Base-by-base conservation (phyloP, 805 yeast genomes). In the Pichia sporocuriosa region DNA sequence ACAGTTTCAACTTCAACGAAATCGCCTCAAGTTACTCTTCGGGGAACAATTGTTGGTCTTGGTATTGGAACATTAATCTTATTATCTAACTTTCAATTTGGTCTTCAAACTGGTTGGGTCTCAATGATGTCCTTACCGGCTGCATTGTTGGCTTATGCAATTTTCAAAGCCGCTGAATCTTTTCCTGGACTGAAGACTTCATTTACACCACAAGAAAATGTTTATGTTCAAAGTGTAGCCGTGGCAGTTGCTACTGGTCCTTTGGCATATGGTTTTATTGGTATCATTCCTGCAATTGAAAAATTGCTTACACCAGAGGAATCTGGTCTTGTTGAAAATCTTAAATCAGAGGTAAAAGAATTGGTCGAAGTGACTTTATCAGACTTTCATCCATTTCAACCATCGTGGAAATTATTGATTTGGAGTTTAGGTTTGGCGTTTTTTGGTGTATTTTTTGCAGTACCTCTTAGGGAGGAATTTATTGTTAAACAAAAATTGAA, bases 171-270 rank as follows among this genome's bases (percentile, higher is more conserved):
- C 4, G 52, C 81, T 3, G 67, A 69, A 20, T 38, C 49, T 2
- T 37, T 16, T 15, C 11, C 25, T 4, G 42, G 49, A 4, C 41
- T 70, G 11, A 49, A 52, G 6, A 61, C 61, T 28, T 79, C 79
- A 1, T 77, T 78, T 54, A 76, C 93, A 0, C 96, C 87, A 49
- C 96, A 86, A n/a, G 97, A 93, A 57, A 90, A 88, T 54, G 97
- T 90, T 5, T 86, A 77, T 56, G 81, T 86, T 1, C 96, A 87
- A 58, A 85, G 96, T 59, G 77, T 90, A 24, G 87, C 97, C 0
- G 97, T 93, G 5, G 97, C 97, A 0, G 94, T 86, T 1, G 98
- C 98, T 1, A 93, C 98, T 0, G 97, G 97, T 0, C 98, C 98
- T 0, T 67, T 90, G 47, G 94, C 96, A 0, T 90, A 84, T 62